Conservation (phyloP, 768 basidiomycete genomes). For the Pholiota conissans region DNA sequence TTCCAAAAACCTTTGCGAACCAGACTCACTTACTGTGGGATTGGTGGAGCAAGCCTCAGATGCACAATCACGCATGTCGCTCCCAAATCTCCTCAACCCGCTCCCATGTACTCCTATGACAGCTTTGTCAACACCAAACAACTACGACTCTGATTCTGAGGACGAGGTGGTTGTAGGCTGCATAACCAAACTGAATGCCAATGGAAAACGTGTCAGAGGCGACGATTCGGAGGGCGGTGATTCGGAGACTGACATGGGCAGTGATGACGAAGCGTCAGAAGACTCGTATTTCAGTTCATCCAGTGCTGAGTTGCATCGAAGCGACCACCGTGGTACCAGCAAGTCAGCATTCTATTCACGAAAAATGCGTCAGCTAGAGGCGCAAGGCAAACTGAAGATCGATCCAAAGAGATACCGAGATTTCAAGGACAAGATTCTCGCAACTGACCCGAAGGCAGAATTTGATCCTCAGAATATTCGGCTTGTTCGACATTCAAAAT, state of each 20-base stretch:
- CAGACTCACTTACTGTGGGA: no score
- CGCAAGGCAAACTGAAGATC: constrained; percentile 5
- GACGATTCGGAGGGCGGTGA: no score
- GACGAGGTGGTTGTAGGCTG: neutral
- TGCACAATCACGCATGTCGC: neutral
- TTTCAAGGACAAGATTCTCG: constrained; percentile 10
- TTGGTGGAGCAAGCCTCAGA: no score
- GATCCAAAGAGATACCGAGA: neutral
- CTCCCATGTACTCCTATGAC: neutral
- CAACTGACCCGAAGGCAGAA: constrained; percentile 7
- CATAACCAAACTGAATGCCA: no score
- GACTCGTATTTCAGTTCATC: neutral
- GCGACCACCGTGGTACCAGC: neutral
- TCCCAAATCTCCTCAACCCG: neutral
- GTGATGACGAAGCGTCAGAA: neutral
- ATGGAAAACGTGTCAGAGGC: no score
- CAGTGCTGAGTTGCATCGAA: neutral
- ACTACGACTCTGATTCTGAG: neutral
- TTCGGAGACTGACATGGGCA: no score
- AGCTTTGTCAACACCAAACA: no score
- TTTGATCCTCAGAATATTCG: constrained; percentile 1
- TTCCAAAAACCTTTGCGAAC: no score
- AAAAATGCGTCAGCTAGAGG: neutral
- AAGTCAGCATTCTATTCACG: constrained; percentile 11
- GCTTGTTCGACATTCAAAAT: constrained; percentile 5